A percentile compares a stretch with the other conserved stretches of the same genome.
Evolutionary conservation across 306 rosid genomes (phyloP).

Genomic region (Gastrolobium bilobum): DNA sequence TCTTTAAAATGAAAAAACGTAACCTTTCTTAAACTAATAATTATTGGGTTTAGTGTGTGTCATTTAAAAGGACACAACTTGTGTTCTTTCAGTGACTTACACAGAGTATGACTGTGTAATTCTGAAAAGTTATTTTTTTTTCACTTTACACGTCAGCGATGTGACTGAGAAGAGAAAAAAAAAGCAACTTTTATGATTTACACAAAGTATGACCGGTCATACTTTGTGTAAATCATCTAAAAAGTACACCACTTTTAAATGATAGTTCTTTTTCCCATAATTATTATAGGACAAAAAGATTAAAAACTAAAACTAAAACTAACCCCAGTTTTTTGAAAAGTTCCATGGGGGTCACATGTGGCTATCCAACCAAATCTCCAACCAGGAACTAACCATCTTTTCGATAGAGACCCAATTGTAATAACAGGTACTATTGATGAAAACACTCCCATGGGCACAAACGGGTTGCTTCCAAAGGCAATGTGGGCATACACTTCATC

Average conservation of each 20-base stretch:
- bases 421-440: constrained; percentile 64
- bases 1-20: neutral
- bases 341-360: constrained; percentile 61
- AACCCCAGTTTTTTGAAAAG: constrained; percentile 66
- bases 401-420: constrained; percentile 68
- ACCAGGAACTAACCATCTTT: constrained; percentile 79
- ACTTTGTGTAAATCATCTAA: no score
- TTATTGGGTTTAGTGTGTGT: no score
- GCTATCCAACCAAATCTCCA: constrained; percentile 79
- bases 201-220: no score
- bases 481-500: constrained; percentile 75
- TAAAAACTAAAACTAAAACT: constrained; percentile 10
- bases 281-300: constrained; percentile 1
- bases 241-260: no score
- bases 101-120: no score
- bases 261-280: no score
- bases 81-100: no score
- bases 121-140: no score
- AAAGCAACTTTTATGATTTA: no score
- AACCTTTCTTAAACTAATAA: neutral
- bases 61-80: no score
- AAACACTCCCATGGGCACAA: constrained; percentile 74
- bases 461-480: constrained; percentile 65
- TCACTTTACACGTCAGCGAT: no score
- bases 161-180: no score